Base-by-base conservation (phyloP, 2,329 filamentous ascomycete genomes). In the Calonectria honghensis region DNA sequence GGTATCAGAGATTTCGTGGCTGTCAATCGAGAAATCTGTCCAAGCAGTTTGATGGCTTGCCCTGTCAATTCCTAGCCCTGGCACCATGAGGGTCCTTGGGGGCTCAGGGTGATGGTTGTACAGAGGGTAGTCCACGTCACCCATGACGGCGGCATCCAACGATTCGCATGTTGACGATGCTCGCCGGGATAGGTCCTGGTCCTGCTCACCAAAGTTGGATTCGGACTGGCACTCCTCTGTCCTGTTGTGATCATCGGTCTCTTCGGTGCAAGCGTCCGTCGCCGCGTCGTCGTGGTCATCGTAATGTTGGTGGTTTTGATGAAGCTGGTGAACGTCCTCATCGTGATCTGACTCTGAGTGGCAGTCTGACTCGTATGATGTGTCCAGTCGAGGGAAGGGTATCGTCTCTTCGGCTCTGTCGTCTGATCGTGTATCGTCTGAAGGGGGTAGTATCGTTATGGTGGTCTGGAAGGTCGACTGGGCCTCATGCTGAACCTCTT, bases 21-120 rank as follows among this genome's bases (percentile, higher is more conserved):
- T 91, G 20, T 90, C 89, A 13, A 92, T 84, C 0, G 90, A 91
- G 74, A 90, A 89, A 79, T 92, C 90, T 32, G 91, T 92, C 91
- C 91, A 92, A n/a, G 87, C 85, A 2, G 90, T 91, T 69, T 89
- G 88, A 64, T 91, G 89, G 75, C 90, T 92, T 27, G 84, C 83
- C 48, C 90, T 86, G 73, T 91, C 81, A 85, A 52, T 87, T 82
- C 67, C 86, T 80, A 65, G 86, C 79, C 77, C 86, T 16, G 90
- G 90, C 18, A 91, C 86, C 67, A 84, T 83, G 11, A 91, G 84
- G 71, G 85, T 89, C 70, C 86, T 86, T 18, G 87, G 84, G 27
- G 86, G 85, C 59, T 86, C 86, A 6, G 84, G 76, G 14, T 73
- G 82, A 61, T 77, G 79, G 10, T 82, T 81, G 57, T 80, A 79